A percentile compares a stretch with the other conserved stretches of the same genome.
These are phyloP conservation scores for Oryza brachyantha DNA, from an alignment of 176 grass and related monocot genomes.

Conservation along the genomic window DNA sequence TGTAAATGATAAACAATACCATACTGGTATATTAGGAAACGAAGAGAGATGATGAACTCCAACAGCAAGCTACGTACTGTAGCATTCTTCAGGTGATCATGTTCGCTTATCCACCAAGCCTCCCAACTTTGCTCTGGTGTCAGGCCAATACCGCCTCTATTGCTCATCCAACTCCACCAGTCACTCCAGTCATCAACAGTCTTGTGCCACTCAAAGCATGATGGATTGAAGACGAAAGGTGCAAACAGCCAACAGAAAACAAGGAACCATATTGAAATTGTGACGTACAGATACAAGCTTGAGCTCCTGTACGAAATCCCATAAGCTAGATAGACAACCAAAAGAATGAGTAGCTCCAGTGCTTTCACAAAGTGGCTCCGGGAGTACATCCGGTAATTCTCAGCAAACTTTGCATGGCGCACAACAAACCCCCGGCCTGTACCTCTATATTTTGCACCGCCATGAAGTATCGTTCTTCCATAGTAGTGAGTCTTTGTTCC, in stretches of 20 bases:
- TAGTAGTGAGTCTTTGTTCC: conserved; percentile 79
- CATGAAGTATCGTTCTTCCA: conserved; percentile 65
- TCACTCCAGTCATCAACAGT: conserved; percentile 69
- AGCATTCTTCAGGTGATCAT: conserved; percentile 54
- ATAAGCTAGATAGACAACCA: conserved; percentile 66
- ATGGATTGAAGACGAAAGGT: conserved; percentile 78
- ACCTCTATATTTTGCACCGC: conserved; percentile 70
- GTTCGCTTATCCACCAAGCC: conserved; percentile 71
- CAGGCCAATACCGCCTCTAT: conserved; percentile 64
- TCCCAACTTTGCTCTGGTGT: conserved; percentile 69
- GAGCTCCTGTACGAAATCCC: conserved; percentile 53
- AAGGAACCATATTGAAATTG: conserved; percentile 69
- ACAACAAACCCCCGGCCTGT: conserved; percentile 77
- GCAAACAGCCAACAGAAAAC: conserved; percentile 68
- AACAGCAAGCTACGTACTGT: conserved; percentile 56
- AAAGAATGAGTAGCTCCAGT: conserved; percentile 60
- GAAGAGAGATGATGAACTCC: conserved; percentile 57
- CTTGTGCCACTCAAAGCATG: conserved; percentile 82
- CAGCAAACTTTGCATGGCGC: conserved; percentile 65
- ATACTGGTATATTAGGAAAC: conserved; percentile 72
- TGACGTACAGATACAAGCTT: conserved; percentile 50
- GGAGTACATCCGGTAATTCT: conserved; percentile 78
- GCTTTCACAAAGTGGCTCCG: conserved; percentile 76
- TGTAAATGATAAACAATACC: conserved; percentile 74
- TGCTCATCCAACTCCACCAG: conserved; percentile 73